A percentile compares a stretch with the other conserved stretches of the same genome.
Conservation (phyloP, 495 filamentous ascomycete genomes). For the Aspergillus carlsbadensis region DNA sequence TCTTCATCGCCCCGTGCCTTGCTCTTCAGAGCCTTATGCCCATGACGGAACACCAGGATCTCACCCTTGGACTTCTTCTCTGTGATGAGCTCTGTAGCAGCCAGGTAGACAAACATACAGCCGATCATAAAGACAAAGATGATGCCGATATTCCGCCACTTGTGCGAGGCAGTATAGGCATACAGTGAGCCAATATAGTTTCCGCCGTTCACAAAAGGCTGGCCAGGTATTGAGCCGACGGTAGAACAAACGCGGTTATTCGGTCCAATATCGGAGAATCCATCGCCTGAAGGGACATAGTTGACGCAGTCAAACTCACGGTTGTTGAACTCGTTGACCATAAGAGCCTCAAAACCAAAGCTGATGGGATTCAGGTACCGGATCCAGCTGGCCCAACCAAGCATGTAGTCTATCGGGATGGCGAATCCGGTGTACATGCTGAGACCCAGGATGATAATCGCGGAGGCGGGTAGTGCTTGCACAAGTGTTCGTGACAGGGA, state of each 20-base stretch:
- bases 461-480: slow-evolving; percentile 48
- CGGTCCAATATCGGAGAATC: slow-evolving; percentile 16
- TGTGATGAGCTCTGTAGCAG: slow-evolving; percentile 46
- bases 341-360: slow-evolving; percentile 49
- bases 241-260: slow-evolving; percentile 46
- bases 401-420: slow-evolving; percentile 48
- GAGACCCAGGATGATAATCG: slow-evolving; percentile 47
- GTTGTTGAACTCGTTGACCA: slow-evolving; percentile 61
- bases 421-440: slow-evolving; percentile 53
- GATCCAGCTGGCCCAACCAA: slow-evolving; percentile 56
- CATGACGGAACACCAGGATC: slow-evolving; percentile 50
- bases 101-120: slow-evolving; percentile 51
- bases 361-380: slow-evolving; percentile 49
- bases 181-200: slow-evolving; percentile 44
- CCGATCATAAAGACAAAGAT: slow-evolving; percentile 63
- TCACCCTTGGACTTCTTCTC: slow-evolving; percentile 50
- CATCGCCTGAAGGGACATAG: slow-evolving; percentile 42
- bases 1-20: slow-evolving; percentile 21
- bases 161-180: slow-evolving; percentile 59
- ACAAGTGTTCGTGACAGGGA: slow-evolving; percentile 45
- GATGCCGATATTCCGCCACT: slow-evolving; percentile 72
- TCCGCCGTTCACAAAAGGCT: slow-evolving; percentile 45
- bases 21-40: slow-evolving; percentile 24
- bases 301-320: slow-evolving; percentile 51
- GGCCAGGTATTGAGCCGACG: slow-evolving; percentile 53